phyloP scores from a whole-genome alignment of 441 rosid genomes.

The Eruca vesicaria region DNA sequence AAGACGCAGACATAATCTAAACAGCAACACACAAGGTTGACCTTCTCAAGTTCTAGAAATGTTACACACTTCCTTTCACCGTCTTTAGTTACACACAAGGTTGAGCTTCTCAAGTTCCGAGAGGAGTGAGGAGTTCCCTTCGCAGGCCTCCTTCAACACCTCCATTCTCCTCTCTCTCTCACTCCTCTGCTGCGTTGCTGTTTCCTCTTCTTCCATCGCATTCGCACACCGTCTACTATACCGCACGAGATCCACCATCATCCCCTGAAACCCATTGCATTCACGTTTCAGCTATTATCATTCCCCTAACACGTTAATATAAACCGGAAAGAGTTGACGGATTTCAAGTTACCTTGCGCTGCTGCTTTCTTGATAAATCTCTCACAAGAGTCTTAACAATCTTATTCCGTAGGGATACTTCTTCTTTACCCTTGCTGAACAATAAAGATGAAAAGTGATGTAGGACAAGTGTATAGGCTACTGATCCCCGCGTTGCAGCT shows the following conservation, averaged over 20 bases:
- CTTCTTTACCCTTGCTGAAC: conserved; percentile 42
- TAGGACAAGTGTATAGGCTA: conserved; percentile 57
- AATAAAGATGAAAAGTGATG: conserved; percentile 73
- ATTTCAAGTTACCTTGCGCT: conserved; percentile 55
- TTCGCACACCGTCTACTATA: conserved; percentile 34
- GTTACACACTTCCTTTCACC: background rate
- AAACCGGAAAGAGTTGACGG: background rate
- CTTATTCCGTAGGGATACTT: conserved; percentile 46
- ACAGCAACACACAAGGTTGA: too few species aligned
- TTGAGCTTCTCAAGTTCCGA: conserved; percentile 59
- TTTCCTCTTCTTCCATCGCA: conserved; percentile 22
- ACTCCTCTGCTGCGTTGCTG: background rate
- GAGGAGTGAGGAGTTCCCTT: conserved; percentile 56
- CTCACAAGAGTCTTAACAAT: conserved; percentile 70
- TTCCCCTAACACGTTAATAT: background rate
- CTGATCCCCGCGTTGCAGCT: conserved; percentile 60
- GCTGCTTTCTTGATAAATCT: conserved; percentile 63
- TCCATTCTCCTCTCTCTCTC: conserved; percentile 41
- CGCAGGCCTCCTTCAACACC: conserved; percentile 58
- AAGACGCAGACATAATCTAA: too few species aligned
- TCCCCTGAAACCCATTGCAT: conserved; percentile 42
- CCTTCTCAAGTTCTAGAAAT: too few species aligned
- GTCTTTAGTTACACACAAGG: conserved; percentile 13
- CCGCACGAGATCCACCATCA: conserved; percentile 60
- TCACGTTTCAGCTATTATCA: background rate